Base-by-base conservation (phyloP, 345 rosid genomes). In the Camelina laxa region DNA sequence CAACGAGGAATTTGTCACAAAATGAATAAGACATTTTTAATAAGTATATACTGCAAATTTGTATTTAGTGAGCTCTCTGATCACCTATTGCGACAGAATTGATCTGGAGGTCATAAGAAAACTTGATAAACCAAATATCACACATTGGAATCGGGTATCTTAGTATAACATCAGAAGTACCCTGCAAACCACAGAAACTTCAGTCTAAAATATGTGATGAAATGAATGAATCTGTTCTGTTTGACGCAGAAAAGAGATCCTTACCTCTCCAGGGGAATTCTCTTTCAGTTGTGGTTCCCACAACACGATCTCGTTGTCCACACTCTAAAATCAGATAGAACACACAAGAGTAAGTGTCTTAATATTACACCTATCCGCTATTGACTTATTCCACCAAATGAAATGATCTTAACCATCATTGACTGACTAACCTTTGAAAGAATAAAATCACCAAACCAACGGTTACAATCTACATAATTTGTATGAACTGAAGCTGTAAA, bases 281-380 rank as follows among this genome's bases (percentile, higher is more conserved):
- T 94, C 98, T 84, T 91, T 91, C 87, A 86, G 85, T 83, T 86
- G 86, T 38, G 98, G 97, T 80, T 90, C 97, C 97, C 98, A 94
- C 70, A 91, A 81, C 75, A 88, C 84, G 75, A 95, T 90, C 82
- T 95, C 99, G 45, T 90, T 95, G 86, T 95, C 99, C 30, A 95
- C 97, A 79, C 99, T 94, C 99, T 95, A 84, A 77, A 83, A 73
- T 58, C 61, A 63, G 60, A 70, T 3, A 58, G 14, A 70, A 4
- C 36, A 68, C 71, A 65, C 51, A 47, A 71, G 39, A 60, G 24
- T 59, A 54, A 33, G 11, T 58, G 56, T 16, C 2, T 7, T 30
- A 56, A 33, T 45, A 22, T 7, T 7, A 31, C 10, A 47, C 2
- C 9, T 54, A 36, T 55, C 6, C 12, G 35, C 36, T 57, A 48